These are phyloP conservation scores for Mortierella antarctica DNA, from an alignment of 192 early-diverging fungal genomes.

Conservation along the genomic window DNA sequence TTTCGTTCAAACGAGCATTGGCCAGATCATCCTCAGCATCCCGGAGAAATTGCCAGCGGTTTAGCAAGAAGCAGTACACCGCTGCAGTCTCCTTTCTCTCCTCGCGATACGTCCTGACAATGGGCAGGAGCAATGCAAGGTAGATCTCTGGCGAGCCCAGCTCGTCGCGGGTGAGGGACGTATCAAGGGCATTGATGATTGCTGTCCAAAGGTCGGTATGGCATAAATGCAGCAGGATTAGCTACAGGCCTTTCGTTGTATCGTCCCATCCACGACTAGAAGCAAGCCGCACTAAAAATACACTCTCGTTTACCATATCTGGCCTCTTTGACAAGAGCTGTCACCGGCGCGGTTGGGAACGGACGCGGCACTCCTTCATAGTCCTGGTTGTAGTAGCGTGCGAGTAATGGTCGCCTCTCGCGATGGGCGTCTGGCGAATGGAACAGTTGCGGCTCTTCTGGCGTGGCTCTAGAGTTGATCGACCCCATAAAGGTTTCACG, in stretches of 20 bases:
- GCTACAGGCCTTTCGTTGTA: background rate
- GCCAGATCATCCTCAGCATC: slow-evolving; percentile 46
- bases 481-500: slow-evolving; percentile 12
- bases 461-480: slow-evolving; percentile 8
- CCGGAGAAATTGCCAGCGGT: slow-evolving; percentile 51
- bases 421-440: slow-evolving; percentile 8
- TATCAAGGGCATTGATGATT: slow-evolving; percentile 50
- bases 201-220: background rate
- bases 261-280: background rate
- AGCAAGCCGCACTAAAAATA: background rate
- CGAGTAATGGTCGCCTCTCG: slow-evolving; percentile 21
- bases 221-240: background rate
- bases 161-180: slow-evolving; percentile 35
- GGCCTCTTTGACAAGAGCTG: slow-evolving; percentile 35
- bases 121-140: slow-evolving; percentile 41
- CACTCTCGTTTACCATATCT: slow-evolving; percentile 23
- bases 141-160: slow-evolving; percentile 55
- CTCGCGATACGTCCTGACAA: slow-evolving; percentile 48
- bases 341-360: slow-evolving; percentile 51
- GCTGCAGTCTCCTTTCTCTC: slow-evolving; percentile 47
- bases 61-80: slow-evolving; percentile 46
- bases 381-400: slow-evolving; percentile 11
- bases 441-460: slow-evolving; percentile 7
- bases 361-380: slow-evolving; percentile 14
- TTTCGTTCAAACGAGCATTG: slow-evolving; percentile 49